phyloP scores from a whole-genome alignment of 176 grass and related monocot species.

The Tuctoria greenei region DNA sequence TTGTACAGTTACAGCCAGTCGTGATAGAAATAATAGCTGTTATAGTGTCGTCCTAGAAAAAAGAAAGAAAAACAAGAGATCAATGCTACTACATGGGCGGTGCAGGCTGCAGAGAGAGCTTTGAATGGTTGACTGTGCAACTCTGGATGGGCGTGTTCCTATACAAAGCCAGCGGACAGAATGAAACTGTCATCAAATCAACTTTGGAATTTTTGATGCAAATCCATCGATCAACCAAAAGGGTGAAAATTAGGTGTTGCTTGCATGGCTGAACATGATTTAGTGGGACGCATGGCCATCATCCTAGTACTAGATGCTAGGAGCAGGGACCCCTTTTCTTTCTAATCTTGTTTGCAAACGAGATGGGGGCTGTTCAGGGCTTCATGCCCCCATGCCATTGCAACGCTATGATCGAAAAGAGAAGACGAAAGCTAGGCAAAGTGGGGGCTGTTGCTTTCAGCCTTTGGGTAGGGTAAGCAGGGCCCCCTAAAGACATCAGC shows the following conservation, averaged over 20 bases:
- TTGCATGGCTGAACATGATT: constrained; percentile 32
- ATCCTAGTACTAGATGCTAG: background rate
- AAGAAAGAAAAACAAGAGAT: background rate
- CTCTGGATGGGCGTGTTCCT: constrained; percentile 9
- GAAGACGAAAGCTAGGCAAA: constrained; percentile 17
- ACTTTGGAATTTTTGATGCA: constrained; percentile 26
- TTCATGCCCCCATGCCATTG: background rate
- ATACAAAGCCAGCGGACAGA: constrained; percentile 26
- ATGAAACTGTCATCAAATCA: constrained; percentile 42
- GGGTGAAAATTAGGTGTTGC: background rate
- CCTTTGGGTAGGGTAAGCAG: constrained; percentile 2
- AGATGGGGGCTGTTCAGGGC: background rate
- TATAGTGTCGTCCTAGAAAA: background rate
- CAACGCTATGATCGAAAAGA: constrained; percentile 28
- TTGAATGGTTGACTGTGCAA: constrained; percentile 35
- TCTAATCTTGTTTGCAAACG: constrained; percentile 30
- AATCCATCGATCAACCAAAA: background rate
- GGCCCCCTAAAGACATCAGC: constrained; percentile 26
- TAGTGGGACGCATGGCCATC: constrained; percentile 24
- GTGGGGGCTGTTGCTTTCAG: constrained; percentile 9
- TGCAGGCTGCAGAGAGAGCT: background rate
- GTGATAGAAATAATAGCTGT: background rate
- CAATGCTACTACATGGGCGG: background rate
- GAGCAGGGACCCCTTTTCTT: constrained; percentile 12
- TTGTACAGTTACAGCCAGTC: background rate